Evolutionary conservation across 768 basidiomycete species (phyloP).

Genomic region (Rubroboletus pulcherrimus): DNA sequence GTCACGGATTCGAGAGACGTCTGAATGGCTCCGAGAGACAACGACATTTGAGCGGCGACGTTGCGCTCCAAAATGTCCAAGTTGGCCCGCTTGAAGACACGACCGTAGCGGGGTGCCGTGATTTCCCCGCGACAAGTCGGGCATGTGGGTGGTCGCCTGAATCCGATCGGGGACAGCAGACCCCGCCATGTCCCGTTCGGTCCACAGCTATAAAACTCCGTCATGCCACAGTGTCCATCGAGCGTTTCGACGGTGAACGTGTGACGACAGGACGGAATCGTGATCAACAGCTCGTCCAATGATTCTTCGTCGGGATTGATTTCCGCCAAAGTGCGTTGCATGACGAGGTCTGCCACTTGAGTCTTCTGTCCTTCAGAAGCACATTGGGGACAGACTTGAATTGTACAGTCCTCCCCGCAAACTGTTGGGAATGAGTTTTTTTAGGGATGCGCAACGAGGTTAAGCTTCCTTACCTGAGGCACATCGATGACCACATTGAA

Average conservation of each 20-base stretch:
- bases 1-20: constrained; percentile 29
- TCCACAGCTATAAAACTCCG: constrained; percentile 43
- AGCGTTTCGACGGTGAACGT: constrained; percentile 69
- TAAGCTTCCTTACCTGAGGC: constrained; percentile 50
- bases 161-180: constrained; percentile 39
- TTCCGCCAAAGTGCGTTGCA: constrained; percentile 49
- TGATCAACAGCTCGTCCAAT: constrained; percentile 53
- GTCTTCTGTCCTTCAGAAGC: constrained; percentile 35
- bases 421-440: constrained; percentile 36
- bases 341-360: constrained; percentile 56
- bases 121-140: constrained; percentile 60
- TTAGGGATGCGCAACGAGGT: neutral
- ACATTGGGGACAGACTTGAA: constrained; percentile 55
- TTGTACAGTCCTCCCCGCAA: constrained; percentile 59
- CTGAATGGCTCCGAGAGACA: constrained; percentile 34
- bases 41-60: constrained; percentile 49
- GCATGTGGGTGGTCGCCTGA: constrained; percentile 47
- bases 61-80: constrained; percentile 67
- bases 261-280: constrained; percentile 58
- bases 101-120: constrained; percentile 56
- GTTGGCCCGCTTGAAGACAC: constrained; percentile 56
- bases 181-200: constrained; percentile 41
- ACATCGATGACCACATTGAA: constrained; percentile 62
- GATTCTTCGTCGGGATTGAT: constrained; percentile 37
- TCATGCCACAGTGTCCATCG: constrained; percentile 54